Evolutionary conservation across 2,329 filamentous ascomycete genomes (phyloP).

Genomic region (Fusarium sterilihyphosum): DNA sequence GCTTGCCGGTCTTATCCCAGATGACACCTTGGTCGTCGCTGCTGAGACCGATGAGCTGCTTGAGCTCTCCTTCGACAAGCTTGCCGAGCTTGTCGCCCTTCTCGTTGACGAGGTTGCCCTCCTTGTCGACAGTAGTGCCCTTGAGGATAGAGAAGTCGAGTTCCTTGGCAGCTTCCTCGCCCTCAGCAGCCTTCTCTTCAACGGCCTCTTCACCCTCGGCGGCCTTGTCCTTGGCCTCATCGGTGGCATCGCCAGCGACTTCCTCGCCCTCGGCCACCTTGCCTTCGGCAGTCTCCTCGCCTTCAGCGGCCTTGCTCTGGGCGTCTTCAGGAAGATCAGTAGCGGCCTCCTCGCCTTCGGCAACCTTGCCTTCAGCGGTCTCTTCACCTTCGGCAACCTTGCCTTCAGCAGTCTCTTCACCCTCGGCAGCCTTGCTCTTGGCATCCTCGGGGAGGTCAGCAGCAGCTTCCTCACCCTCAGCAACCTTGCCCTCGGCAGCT

Average conservation of each 20-base stretch:
- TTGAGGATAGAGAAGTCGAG: constrained; percentile 34
- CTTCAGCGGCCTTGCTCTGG: constrained; percentile 1
- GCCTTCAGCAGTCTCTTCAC: not conserved
- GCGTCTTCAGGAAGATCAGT: not conserved
- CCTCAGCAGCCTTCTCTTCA: not conserved
- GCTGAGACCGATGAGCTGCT: constrained; percentile 71
- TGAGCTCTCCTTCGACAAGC: constrained; percentile 69
- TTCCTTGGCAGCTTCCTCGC: constrained; percentile 29
- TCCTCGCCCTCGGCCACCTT: not conserved
- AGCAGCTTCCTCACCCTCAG: not conserved
- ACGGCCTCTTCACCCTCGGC: not conserved
- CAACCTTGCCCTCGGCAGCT: constrained; percentile 3
- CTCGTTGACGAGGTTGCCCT: constrained; percentile 66
- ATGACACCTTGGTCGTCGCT: constrained; percentile 77
- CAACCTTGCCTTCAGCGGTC: not conserved
- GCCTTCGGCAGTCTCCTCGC: not conserved
- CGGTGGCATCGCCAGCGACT: not conserved
- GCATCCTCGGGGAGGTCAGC: constrained; percentile 1
- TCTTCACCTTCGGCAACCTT: constrained; percentile 13
- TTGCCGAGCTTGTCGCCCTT: constrained; percentile 67
- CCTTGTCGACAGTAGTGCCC: constrained; percentile 54
- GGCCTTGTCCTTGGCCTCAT: not conserved
- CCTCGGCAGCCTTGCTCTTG: constrained; percentile 12
- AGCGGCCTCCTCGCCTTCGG: not conserved
- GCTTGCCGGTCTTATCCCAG: constrained; percentile 69